Evolutionary conservation across 768 basidiomycete genomes (phyloP), one percentile per base, ranked within the genome.

Genomic region (Mycena polygramma): DNA sequence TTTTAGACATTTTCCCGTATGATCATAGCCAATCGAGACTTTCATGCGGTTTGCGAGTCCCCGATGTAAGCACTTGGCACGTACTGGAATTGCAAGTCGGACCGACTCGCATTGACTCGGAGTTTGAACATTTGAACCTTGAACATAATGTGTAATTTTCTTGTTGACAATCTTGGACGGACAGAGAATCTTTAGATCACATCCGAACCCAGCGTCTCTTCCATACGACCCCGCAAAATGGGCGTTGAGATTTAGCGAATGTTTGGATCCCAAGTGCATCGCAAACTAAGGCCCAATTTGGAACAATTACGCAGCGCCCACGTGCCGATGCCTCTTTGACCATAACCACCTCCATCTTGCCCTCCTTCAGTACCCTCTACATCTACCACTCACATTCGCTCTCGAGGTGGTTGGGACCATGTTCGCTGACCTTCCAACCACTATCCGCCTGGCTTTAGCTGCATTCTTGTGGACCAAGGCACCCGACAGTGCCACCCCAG

Each of bases 371-470:
- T 11, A 37, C 22, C 22, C 48, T 22, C 48, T 9, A 2, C 48
- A 24, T 46, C n/a, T 49, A 22, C n/a, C 26, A 19, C 58, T 11
- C 43, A 48, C 14, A 41, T 26, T 24, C 45, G 11, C 19, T 20
- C 24, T 9, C 20, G 24, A 20, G 8, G 54, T 55, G 36, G 61
- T 7, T 30, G 36, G 11, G 6, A 35, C 24, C 35, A 70, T 70
- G 69, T 17, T 66, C 0, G 15, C 45, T n/a, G 37, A 45, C 45
- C 58, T 88, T n/a, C 84, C 87, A 7, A 71, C 74, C 10, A 75
- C 87, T 24, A 73, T 90, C 13, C 83, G 82, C 48, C 69, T 84
- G 35, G 75, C 88, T 13, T 73, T 90, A 26, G 76, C 82, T 8
- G 83, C 80, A 2, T 73, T 86, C 5, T 77, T 89, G 13, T 87